These are phyloP conservation scores for Antarctomyces pellizariae DNA, from an alignment of 495 filamentous ascomycete species.

Conservation along the genomic window DNA sequence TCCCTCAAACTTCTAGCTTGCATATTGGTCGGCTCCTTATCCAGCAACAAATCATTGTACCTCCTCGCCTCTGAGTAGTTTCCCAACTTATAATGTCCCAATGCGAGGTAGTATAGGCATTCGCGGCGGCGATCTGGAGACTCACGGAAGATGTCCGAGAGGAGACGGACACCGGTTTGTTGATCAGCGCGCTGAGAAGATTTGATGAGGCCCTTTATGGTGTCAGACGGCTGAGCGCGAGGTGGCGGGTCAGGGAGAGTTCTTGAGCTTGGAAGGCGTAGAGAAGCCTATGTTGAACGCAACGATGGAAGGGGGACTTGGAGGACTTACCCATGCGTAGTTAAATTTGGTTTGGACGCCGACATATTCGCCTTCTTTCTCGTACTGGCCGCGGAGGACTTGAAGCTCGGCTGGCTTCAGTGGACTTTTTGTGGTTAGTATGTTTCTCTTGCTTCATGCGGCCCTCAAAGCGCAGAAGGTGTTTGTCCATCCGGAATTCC, in stretches of 20 bases:
- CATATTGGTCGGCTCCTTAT: slow-evolving; percentile 71
- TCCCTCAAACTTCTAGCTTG: slow-evolving; percentile 66
- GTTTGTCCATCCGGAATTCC: background rate
- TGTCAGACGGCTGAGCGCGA: background rate
- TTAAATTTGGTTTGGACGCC: slow-evolving; percentile 98
- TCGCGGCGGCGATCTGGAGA: slow-evolving; percentile 80
- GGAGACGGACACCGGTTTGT: slow-evolving; percentile 79
- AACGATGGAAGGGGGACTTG: slow-evolving; percentile 1
- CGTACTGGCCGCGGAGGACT: slow-evolving; percentile 79
- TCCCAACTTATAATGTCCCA: slow-evolving; percentile 94
- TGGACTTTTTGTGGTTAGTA: slow-evolving; percentile 27
- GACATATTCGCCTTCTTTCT: slow-evolving; percentile 89
- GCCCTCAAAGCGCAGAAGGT: background rate
- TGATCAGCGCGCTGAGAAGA: slow-evolving; percentile 62
- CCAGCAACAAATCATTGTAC: slow-evolving; percentile 81
- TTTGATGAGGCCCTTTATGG: slow-evolving; percentile 97
- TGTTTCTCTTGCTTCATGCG: too few relatives aligned
- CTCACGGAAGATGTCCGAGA: slow-evolving; percentile 90
- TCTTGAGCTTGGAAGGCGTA: background rate
- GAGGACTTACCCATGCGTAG: slow-evolving; percentile 66
- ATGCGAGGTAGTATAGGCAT: slow-evolving; percentile 90
- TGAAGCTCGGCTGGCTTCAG: slow-evolving; percentile 74
- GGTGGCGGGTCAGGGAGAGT: background rate
- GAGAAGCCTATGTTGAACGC: slow-evolving; percentile 4
- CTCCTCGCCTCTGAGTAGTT: slow-evolving; percentile 85